These are phyloP conservation scores for Periconia sp. DNA, from an alignment of 2,329 filamentous ascomycete genomes.

Conservation along the genomic window DNA sequence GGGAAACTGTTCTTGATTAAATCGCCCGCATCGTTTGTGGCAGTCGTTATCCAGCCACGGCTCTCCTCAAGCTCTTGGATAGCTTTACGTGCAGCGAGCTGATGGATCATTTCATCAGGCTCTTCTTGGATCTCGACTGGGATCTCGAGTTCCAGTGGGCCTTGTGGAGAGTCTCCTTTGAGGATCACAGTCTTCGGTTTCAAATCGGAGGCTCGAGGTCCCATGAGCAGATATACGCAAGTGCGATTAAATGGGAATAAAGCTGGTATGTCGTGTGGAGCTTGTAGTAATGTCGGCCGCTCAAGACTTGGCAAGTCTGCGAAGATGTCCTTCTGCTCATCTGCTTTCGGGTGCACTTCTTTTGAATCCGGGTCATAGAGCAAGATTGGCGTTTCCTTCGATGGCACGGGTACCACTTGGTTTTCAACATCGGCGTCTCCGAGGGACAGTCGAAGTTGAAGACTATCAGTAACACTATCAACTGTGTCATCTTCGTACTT, in stretches of 20 bases:
- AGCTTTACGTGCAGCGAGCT: conserved; percentile 70
- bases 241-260: conserved; percentile 70
- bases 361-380: conserved; percentile 61
- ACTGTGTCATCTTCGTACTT: conserved; percentile 65
- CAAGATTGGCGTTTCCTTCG: conserved; percentile 55
- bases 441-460: conserved; percentile 44
- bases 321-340: conserved; percentile 44
- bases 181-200: conserved; percentile 62
- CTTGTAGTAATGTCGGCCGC: conserved; percentile 64
- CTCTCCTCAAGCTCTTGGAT: conserved; percentile 72
- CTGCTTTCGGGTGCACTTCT: conserved; percentile 38
- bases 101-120: conserved; percentile 65
- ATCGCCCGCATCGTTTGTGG: conserved; percentile 42
- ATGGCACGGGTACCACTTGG: not conserved
- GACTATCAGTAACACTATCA: conserved; percentile 57
- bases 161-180: conserved; percentile 59
- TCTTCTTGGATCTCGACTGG: conserved; percentile 58
- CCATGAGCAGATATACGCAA: conserved; percentile 68
- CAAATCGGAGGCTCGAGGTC: conserved; percentile 53
- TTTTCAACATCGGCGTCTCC: conserved; percentile 10
- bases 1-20: conserved; percentile 44
- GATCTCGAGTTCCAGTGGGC: conserved; percentile 67
- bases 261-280: conserved; percentile 65
- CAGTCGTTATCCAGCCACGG: conserved; percentile 61
- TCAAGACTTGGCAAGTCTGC: conserved; percentile 59